Base-by-base conservation (phyloP, 306 rosid species). In the Pyrus bretschneideri region DNA sequence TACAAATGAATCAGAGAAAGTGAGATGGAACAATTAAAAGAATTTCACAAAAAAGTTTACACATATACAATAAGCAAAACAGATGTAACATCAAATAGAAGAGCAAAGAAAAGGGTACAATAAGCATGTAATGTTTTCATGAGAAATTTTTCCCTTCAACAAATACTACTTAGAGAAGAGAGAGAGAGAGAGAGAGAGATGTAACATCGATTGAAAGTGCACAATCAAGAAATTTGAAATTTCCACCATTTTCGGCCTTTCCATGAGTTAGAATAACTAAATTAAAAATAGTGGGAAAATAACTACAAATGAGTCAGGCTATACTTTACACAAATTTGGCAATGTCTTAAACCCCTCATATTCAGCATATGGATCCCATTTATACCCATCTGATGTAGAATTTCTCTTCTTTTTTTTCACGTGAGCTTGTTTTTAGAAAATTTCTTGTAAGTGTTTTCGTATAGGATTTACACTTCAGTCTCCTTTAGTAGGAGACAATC, bases 161-260 rank as follows among this genome's bases (percentile, higher is more conserved):
- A 89, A 70, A 89, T 88, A 63, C 91, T 89, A 62, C 85, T 85
- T 60, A 85, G 83, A 44, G 27, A 67, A 40, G 6, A 45, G 73
- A 44, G 4, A 23, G 4, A 46, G 45, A 31, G 13, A 11, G 23
- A 33, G 17, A 58, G 27, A 46, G 27, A 17, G 49, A 6, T n/a
- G 22, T 38, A 38, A 38, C 42, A 35, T 35, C 40, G 9, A 35
- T 35, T 35, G 42, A 38, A 38, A 38, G 42, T 38, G 42, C 42
- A 38, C 42, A 38, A 38, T 38, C 42, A 38, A 38, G 42, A 38
- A 38, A 38, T 38, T 38, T 38, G 42, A 38, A 38, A 38, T 38
- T 38, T 38, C 42, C 42, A 38, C 9, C 42, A 1, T 7, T 7
- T 38, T 38, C 9, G 2, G 42, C 42, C 42, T 38, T 38, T 10